Evolutionary conservation across 192 early-diverging fungal genomes (phyloP).

Genomic region (Coemansia sp.): DNA sequence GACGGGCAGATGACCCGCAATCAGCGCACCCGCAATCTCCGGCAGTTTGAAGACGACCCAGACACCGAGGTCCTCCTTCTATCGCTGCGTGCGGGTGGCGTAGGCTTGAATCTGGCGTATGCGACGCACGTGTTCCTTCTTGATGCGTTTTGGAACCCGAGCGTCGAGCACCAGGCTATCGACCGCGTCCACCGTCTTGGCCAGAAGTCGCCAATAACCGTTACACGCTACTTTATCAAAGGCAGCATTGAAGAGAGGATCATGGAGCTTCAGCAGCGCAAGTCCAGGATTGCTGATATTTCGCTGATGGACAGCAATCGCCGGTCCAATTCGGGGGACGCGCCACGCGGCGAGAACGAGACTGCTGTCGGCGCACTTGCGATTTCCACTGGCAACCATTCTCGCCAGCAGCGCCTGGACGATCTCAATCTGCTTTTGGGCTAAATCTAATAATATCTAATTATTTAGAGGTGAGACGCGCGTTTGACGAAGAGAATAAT

Average conservation of each 20-base stretch:
- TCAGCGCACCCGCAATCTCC: conserved; percentile 64
- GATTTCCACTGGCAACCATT: conserved; percentile 39
- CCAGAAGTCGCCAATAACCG: conserved; percentile 65
- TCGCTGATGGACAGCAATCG: conserved; percentile 56
- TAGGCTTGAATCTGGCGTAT: conserved; percentile 77
- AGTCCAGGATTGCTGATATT: conserved; percentile 62
- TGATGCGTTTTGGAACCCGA: conserved; percentile 82
- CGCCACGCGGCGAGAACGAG: conserved; percentile 5
- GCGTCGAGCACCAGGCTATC: conserved; percentile 77
- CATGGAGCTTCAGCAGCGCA: conserved; percentile 75
- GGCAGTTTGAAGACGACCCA: conserved; percentile 65
- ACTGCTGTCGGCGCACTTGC: conserved; percentile 27
- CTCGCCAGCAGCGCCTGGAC: conserved; percentile 54
- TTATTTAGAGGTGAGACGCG: neutral
- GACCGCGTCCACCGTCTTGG: conserved; percentile 84
- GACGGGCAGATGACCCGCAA: conserved; percentile 76
- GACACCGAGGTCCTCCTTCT: conserved; percentile 65
- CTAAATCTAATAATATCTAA: conserved; percentile 5
- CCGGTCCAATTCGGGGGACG: conserved; percentile 13
- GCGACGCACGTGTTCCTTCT: conserved; percentile 72
- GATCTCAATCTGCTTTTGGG: conserved; percentile 48
- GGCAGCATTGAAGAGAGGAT: conserved; percentile 88
- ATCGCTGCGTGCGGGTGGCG: conserved; percentile 69
- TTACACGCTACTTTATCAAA: conserved; percentile 68
- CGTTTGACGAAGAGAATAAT: neutral